Percentiles rank a stretch among this genome's conserved stretches.
Evolutionary conservation across 2,329 filamentous ascomycete species (phyloP).

Genomic region (Rhynchosporium agropyri): DNA sequence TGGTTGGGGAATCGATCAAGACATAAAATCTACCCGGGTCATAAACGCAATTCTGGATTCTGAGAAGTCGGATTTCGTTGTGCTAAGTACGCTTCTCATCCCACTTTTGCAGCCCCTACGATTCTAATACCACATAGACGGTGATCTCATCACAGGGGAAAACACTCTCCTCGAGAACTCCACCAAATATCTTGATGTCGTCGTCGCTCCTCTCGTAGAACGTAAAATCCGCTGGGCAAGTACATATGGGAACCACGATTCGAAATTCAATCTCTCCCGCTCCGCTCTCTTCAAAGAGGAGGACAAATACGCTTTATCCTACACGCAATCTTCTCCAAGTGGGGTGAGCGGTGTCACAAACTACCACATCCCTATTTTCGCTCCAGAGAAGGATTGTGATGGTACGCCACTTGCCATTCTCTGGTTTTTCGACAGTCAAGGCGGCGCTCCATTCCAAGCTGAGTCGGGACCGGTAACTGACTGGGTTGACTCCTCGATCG

Average conservation of each 20-base stretch:
- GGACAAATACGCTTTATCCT: conserved; percentile 41
- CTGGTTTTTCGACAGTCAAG: conserved; percentile 73
- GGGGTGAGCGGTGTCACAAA: conserved; percentile 52
- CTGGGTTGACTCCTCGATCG: conserved; percentile 50
- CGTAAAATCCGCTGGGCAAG: conserved; percentile 63
- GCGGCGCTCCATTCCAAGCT: conserved; percentile 54
- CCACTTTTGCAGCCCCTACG: neutral
- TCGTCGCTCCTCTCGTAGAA: conserved; percentile 60
- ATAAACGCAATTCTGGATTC: conserved; percentile 59
- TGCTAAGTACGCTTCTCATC: conserved; percentile 51
- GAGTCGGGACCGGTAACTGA: conserved; percentile 42
- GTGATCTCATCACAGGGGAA: conserved; percentile 72
- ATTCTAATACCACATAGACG: conserved; percentile 45
- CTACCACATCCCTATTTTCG: conserved; percentile 56
- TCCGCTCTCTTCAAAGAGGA: conserved; percentile 47
- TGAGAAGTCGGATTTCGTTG: conserved; percentile 62
- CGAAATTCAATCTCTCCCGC: conserved; percentile 58
- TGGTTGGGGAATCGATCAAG: conserved; percentile 53
- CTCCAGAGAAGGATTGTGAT: conserved; percentile 37
- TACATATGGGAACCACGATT: conserved; percentile 74
- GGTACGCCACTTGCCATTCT: conserved; percentile 52
- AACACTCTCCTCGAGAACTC: conserved; percentile 58
- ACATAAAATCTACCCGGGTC: conserved; percentile 58
- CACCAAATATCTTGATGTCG: conserved; percentile 59
- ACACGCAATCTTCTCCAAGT: conserved; percentile 49